Evolutionary conservation across 768 basidiomycete genomes (phyloP).

Genomic region (Lentinula raphanica): DNA sequence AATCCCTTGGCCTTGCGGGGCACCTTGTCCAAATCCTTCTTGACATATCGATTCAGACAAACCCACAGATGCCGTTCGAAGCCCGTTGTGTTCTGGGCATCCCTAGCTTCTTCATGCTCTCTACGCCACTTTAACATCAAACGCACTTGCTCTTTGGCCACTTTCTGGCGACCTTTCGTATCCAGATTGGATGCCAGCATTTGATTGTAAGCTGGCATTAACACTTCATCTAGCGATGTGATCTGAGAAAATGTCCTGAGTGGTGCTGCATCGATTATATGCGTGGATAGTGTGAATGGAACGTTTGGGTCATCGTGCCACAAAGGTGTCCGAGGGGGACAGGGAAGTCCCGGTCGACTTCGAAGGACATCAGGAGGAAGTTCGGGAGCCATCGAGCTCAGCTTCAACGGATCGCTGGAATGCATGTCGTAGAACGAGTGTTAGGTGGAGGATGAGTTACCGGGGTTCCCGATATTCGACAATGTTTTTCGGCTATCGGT

Average conservation of each 20-base stretch:
- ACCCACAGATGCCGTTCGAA: slow-evolving; percentile 51
- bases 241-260: slow-evolving; percentile 35
- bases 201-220: slow-evolving; percentile 13
- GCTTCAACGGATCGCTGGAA: neutral
- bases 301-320: slow-evolving; percentile 1
- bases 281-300: slow-evolving; percentile 42
- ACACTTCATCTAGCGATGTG: slow-evolving; percentile 27
- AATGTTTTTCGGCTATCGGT: neutral
- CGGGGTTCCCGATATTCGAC: neutral
- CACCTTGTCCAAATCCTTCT: slow-evolving; percentile 3
- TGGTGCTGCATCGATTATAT: slow-evolving; percentile 49
- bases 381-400: neutral
- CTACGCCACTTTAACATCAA: slow-evolving; percentile 26
- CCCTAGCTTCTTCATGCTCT: slow-evolving; percentile 13
- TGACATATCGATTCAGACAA: slow-evolving; percentile 65
- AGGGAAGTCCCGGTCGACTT: neutral
- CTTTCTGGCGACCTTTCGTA: slow-evolving; percentile 21
- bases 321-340: neutral
- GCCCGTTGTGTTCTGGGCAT: neutral
- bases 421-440: neutral
- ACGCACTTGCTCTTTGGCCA: slow-evolving; percentile 19
- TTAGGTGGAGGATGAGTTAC: neutral
- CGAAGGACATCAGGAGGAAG: neutral
- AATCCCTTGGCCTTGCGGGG: neutral
- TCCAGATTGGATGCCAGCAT: slow-evolving; percentile 25